Conservation (phyloP, 2,329 filamentous ascomycete genomes). For the Diaporthe ilicicola region DNA sequence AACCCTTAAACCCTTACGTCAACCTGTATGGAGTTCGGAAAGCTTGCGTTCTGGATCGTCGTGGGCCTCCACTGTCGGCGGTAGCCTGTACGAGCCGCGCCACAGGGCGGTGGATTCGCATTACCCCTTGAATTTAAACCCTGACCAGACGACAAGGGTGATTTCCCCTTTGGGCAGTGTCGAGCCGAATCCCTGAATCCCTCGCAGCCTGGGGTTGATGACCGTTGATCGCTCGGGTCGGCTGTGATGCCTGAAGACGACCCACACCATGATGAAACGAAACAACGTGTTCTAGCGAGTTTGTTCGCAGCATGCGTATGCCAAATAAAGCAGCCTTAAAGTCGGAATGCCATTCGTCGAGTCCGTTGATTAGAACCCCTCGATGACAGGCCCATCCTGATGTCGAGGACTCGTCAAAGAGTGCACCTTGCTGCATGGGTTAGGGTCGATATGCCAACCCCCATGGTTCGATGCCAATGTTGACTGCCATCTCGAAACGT, state of each 20-base stretch:
- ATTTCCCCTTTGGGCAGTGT: slow-evolving; percentile 1
- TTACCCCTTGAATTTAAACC: slow-evolving; percentile 24
- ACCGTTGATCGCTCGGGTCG: slow-evolving; percentile 10
- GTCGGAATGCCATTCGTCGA: neutral
- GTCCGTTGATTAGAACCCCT: neutral
- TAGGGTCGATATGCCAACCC: neutral
- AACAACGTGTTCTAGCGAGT: slow-evolving; percentile 12
- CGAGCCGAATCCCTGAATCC: slow-evolving; percentile 20
- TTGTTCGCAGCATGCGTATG: neutral
- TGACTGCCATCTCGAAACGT: neutral
- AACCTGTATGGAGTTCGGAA: slow-evolving; percentile 11
- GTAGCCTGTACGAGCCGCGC: slow-evolving; percentile 16
- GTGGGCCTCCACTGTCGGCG: slow-evolving; percentile 14
- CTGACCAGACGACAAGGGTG: slow-evolving; percentile 2
- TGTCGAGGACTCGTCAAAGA: neutral
- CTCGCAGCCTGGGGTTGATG: too few relatives aligned
- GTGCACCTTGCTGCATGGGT: neutral
- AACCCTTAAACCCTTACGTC: slow-evolving; percentile 20
- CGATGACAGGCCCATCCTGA: neutral
- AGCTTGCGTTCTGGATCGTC: slow-evolving; percentile 13
- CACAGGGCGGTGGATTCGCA: slow-evolving; percentile 12
- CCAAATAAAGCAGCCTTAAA: neutral
- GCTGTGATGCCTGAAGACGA: neutral
- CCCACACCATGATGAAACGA: slow-evolving; percentile 12
- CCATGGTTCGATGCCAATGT: neutral